Conservation (phyloP, 2,329 filamentous ascomycete species). For the Fusarium algeriense region DNA sequence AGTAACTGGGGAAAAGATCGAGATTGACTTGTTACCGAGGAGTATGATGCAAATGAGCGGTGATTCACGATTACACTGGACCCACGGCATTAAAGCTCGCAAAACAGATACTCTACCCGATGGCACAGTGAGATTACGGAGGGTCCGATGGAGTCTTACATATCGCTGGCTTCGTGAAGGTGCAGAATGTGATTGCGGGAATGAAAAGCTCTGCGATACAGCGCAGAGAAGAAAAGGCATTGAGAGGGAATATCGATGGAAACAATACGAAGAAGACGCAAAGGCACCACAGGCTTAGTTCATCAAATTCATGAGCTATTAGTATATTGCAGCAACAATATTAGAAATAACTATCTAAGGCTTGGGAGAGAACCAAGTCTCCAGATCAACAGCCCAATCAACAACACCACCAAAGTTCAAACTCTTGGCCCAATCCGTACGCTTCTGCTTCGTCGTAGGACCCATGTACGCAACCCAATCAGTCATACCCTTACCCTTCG, state of each 20-base stretch:
- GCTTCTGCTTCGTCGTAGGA: slow-evolving; percentile 41
- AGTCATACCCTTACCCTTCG: slow-evolving; percentile 36
- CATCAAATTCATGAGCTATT: slow-evolving; percentile 14
- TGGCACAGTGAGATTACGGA: slow-evolving; percentile 57
- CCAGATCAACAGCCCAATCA: slow-evolving; percentile 51
- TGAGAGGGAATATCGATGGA: slow-evolving; percentile 65
- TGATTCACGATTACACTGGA: slow-evolving; percentile 66
- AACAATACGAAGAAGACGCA: slow-evolving; percentile 48
- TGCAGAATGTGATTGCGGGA: slow-evolving; percentile 63
- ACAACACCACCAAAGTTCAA: slow-evolving; percentile 49
- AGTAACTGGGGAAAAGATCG: slow-evolving; percentile 47
- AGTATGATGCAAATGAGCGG: slow-evolving; percentile 66
- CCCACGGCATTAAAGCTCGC: slow-evolving; percentile 66
- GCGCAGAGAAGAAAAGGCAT: slow-evolving; percentile 60
- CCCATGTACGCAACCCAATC: slow-evolving; percentile 51
- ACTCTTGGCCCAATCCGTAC: slow-evolving; percentile 33
- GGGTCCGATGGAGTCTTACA: slow-evolving; percentile 66
- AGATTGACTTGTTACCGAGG: slow-evolving; percentile 62
- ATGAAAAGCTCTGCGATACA: slow-evolving; percentile 64
- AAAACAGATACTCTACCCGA: slow-evolving; percentile 64
- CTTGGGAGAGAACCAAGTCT: slow-evolving; percentile 42
- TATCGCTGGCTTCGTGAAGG: slow-evolving; percentile 65
- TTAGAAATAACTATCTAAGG: slow-evolving; percentile 6
- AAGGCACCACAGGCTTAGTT: slow-evolving; percentile 5
- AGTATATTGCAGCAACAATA: not conserved